These are phyloP conservation scores for Euphorbia peplus DNA, from an alignment of 345 rosid genomes.

Conservation along the genomic window DNA sequence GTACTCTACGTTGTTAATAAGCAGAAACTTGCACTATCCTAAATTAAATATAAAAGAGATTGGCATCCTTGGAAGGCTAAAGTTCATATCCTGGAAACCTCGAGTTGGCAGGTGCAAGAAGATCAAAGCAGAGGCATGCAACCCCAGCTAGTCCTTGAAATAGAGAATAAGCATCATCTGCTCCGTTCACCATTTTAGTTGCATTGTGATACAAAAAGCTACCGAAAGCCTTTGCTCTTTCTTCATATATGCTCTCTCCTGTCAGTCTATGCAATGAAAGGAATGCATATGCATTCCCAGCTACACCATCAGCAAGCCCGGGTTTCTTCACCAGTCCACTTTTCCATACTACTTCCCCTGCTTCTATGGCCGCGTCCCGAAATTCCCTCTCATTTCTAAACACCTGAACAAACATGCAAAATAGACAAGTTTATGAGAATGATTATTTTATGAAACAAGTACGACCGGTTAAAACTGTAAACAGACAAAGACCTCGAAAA, in stretches of 20 bases:
- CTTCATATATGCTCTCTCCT: constrained; percentile 63
- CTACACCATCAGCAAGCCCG: constrained; percentile 74
- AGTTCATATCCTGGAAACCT: constrained; percentile 83
- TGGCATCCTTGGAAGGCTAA: constrained; percentile 11
- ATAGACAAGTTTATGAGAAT: no score
- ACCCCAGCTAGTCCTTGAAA: constrained; percentile 73
- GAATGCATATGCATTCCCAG: constrained; percentile 82
- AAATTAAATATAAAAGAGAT: not conserved
- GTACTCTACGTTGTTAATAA: no score
- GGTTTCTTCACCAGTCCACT: constrained; percentile 73
- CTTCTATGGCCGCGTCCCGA: constrained; percentile 81
- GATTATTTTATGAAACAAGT: no score
- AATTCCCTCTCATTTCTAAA: constrained; percentile 70
- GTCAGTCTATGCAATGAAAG: constrained; percentile 74
- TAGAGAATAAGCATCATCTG: constrained; percentile 51
- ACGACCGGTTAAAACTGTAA: no score
- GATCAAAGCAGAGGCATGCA: constrained; percentile 75
- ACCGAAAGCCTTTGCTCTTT: constrained; percentile 75
- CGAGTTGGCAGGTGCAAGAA: constrained; percentile 43
- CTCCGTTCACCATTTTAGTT: constrained; percentile 18
- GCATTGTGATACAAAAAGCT: constrained; percentile 59
- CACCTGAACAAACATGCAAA: constrained; percentile 20
- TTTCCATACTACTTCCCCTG: constrained; percentile 97
- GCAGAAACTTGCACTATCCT: not conserved
- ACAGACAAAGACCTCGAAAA: no score